Percentiles rank a stretch among this genome's conserved stretches.
phyloP scores from a whole-genome alignment of 2,329 filamentous ascomycete genomes.

The Microcyclosporella mali region DNA sequence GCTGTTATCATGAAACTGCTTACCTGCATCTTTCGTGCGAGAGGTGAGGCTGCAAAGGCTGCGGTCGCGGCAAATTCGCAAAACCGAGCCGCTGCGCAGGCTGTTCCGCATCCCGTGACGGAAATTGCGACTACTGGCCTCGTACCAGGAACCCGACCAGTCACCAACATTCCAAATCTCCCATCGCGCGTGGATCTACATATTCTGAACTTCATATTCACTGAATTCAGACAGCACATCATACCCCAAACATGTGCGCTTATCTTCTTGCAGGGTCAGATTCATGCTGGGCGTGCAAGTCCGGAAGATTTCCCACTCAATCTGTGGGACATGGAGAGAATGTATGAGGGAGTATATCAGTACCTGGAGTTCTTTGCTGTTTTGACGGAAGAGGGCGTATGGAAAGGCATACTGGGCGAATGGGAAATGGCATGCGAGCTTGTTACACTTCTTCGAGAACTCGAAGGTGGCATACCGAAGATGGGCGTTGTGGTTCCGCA shows the following conservation, averaged over 20 bases:
- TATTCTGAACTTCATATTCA: constrained; percentile 83
- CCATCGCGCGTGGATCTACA: constrained; percentile 52
- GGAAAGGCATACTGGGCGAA: constrained; percentile 77
- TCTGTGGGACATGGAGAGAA: constrained; percentile 94
- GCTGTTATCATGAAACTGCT: constrained; percentile 86
- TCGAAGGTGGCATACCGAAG: constrained; percentile 83
- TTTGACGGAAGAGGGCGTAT: constrained; percentile 75
- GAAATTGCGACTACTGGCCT: constrained; percentile 3
- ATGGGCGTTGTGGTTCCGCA: constrained; percentile 53
- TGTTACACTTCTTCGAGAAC: constrained; percentile 74
- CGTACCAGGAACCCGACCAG: constrained; percentile 3
- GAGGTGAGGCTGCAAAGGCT: constrained; percentile 38
- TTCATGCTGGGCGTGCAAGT: constrained; percentile 67
- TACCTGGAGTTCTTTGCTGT: constrained; percentile 92
- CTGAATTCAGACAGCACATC: constrained; percentile 83
- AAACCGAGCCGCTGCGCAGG: constrained; percentile 6
- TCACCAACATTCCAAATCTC: constrained; percentile 15
- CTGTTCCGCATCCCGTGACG: constrained; percentile 3
- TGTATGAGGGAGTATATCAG: constrained; percentile 89
- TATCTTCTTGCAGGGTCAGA: constrained; percentile 88
- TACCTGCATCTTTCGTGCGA: constrained; percentile 75
- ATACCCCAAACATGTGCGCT: constrained; percentile 92
- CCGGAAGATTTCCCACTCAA: constrained; percentile 89
- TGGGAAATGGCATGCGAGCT: constrained; percentile 91
- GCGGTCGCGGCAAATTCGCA: constrained; percentile 16